phyloP scores from a whole-genome alignment of 768 basidiomycete genomes.

The Podaxis carcinomalis region DNA sequence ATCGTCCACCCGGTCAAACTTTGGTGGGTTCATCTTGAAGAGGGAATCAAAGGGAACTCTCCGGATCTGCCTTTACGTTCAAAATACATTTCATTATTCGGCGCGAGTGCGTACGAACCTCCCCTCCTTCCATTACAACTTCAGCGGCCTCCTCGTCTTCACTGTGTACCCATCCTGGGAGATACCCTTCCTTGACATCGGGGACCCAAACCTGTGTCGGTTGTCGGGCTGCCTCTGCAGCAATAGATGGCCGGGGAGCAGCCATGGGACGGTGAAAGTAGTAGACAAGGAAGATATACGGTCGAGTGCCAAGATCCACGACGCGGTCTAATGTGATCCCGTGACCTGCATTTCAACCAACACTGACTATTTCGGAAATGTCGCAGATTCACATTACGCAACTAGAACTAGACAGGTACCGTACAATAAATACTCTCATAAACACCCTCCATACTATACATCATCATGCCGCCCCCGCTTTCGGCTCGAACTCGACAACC shows the following conservation, averaged over 20 bases:
- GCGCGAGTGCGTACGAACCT: slow-evolving; percentile 43
- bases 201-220: slow-evolving; percentile 97
- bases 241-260: slow-evolving; percentile 43
- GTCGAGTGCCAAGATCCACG: not conserved
- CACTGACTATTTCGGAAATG: slow-evolving; percentile 11
- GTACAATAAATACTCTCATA: not conserved
- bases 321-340: slow-evolving; percentile 11
- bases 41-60: slow-evolving; percentile 73
- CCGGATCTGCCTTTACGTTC: slow-evolving; percentile 22
- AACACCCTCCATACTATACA: not conserved
- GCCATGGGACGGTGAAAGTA: slow-evolving; percentile 33
- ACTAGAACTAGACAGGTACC: not conserved
- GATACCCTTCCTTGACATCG: slow-evolving; percentile 87
- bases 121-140: slow-evolving; percentile 83
- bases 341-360: slow-evolving; percentile 14
- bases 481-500: slow-evolving; percentile 25
- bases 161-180: slow-evolving; percentile 89
- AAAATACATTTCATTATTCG: slow-evolving; percentile 1
- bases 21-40: slow-evolving; percentile 97
- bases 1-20: slow-evolving; percentile 96
- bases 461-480: not conserved
- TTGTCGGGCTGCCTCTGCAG: slow-evolving; percentile 71
- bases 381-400: not conserved
- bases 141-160: slow-evolving; percentile 81
- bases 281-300: not conserved